These are phyloP conservation scores for Citrus inodora DNA, from an alignment of 345 rosid species.

Conservation along the genomic window DNA sequence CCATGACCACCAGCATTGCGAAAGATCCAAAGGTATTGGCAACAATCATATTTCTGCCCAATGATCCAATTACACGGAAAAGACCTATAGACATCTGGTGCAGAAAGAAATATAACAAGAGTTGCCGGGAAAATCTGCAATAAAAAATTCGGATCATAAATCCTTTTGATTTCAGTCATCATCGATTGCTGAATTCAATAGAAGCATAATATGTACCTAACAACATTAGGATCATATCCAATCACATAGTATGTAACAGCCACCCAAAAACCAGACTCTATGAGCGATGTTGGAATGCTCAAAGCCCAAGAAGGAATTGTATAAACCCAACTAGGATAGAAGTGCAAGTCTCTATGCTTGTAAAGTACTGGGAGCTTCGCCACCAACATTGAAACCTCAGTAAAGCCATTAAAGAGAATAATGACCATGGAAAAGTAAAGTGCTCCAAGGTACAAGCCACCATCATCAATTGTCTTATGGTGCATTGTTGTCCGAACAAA, in stretches of 20 bases:
- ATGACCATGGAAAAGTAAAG: constrained; percentile 96
- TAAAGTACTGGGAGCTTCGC: constrained; percentile 94
- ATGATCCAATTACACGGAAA: constrained; percentile 94
- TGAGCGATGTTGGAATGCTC: constrained; percentile 81
- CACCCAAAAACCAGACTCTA: constrained; percentile 96
- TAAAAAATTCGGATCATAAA: constrained; percentile 21
- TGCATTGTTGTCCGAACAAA: constrained; percentile 86
- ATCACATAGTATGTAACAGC: constrained; percentile 79
- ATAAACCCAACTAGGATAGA: constrained; percentile 96
- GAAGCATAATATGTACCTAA: constrained; percentile 46
- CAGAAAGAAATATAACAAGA: constrained; percentile 77
- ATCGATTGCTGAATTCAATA: constrained; percentile 3
- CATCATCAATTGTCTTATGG: constrained; percentile 78
- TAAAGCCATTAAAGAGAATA: constrained; percentile 94
- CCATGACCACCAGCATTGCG: constrained; percentile 97
- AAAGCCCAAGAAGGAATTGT: constrained; percentile 90
- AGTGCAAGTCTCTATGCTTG: constrained; percentile 92
- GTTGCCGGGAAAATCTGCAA: constrained; percentile 82
- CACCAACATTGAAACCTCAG: constrained; percentile 96
- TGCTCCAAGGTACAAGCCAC: constrained; percentile 81
- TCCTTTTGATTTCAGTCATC: constrained; percentile 7
- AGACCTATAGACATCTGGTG: constrained; percentile 94
- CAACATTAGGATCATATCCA: constrained; percentile 82
- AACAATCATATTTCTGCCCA: constrained; percentile 94
- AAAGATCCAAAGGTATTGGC: constrained; percentile 97